These are phyloP conservation scores for Colletotrichum paranaense DNA, from an alignment of 2,329 filamentous ascomycete species.

Conservation along the genomic window DNA sequence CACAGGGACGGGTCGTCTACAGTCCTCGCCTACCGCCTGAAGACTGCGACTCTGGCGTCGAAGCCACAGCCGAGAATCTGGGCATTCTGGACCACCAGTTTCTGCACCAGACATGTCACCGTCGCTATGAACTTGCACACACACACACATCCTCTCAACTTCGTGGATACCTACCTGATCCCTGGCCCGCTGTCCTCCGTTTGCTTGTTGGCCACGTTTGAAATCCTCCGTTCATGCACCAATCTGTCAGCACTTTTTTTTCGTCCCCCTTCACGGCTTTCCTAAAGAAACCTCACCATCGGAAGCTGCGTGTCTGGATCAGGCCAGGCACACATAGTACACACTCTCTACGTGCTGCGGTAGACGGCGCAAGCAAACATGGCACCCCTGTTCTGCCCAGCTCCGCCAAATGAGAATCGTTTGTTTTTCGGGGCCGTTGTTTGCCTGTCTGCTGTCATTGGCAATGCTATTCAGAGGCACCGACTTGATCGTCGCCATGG, in stretches of 20 bases:
- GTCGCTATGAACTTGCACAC: not conserved
- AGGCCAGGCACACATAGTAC: not conserved
- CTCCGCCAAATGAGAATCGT: not conserved
- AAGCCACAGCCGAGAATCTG: conserved; percentile 16
- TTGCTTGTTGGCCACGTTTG: not conserved
- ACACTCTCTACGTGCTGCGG: not conserved
- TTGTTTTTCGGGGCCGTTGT: not conserved
- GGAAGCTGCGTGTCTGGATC: not conserved
- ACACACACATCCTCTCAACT: not conserved
- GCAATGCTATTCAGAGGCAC: not conserved
- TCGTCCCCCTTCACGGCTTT: not conserved
- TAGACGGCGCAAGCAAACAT: not conserved
- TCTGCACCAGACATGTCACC: not conserved
- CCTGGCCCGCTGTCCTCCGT: not conserved
- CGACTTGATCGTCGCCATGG: conserved; percentile 15
- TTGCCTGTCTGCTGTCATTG: not conserved
- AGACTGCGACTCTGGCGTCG: not conserved
- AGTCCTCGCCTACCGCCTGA: not conserved
- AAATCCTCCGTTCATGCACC: not conserved
- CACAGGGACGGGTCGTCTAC: not conserved
- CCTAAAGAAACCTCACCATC: conserved; percentile 6
- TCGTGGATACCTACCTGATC: not conserved
- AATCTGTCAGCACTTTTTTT: conserved; percentile 22
- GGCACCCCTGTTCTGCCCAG: not conserved
- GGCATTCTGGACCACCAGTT: conserved; percentile 5